These are phyloP conservation scores for Ceratobasidium sp. DNA, from an alignment of 1,284 basidiomycete species.

Conservation along the genomic window DNA sequence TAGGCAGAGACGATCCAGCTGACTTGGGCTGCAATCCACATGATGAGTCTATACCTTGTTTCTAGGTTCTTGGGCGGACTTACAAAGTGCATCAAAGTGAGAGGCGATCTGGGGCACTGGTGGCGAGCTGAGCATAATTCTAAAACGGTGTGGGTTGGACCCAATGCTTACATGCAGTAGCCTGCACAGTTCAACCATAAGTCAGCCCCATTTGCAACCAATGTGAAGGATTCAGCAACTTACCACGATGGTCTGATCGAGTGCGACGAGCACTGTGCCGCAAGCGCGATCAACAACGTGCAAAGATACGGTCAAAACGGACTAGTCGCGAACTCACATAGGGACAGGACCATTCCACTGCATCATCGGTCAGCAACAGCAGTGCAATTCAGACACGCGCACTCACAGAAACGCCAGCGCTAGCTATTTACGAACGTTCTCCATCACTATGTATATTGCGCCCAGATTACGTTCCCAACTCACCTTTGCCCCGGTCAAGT, in stretches of 20 bases:
- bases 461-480: neutral
- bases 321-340: constrained; percentile 22
- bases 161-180: constrained; percentile 19
- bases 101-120: constrained; percentile 36
- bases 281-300: constrained; percentile 4
- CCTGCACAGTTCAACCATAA: neutral
- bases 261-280: constrained; percentile 33
- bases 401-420: constrained; percentile 38
- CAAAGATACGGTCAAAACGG: neutral
- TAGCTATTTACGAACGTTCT: constrained; percentile 11
- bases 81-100: constrained; percentile 39
- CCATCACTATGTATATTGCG: neutral
- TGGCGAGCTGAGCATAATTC: neutral
- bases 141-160: neutral
- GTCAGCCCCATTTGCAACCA: neutral
- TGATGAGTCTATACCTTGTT: neutral
- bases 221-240: neutral
- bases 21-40: constrained; percentile 49
- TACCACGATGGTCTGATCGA: constrained; percentile 42
- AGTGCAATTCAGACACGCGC: neutral
- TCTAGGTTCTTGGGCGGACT: neutral
- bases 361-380: constrained; percentile 10
- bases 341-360: constrained; percentile 37
- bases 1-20: constrained; percentile 61
- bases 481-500: constrained; percentile 36